Evolutionary conservation across 257 asterid species (phyloP), one percentile per base, ranked within the genome.

Genomic region (Solanum pennellii): DNA sequence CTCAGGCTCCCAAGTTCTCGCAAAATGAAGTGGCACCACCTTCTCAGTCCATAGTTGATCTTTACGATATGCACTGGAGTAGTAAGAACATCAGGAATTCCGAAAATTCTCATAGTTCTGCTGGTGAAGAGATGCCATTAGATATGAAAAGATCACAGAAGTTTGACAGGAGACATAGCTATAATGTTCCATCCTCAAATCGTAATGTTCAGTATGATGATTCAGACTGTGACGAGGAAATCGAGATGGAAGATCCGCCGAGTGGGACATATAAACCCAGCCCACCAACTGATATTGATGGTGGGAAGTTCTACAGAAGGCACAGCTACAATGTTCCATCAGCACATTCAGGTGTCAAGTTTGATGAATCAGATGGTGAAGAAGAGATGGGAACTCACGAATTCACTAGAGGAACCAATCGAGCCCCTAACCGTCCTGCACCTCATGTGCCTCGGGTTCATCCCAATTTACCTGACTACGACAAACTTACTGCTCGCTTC

Each of bases 401-500:
- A 83, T 23, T 83, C 66, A 39, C 77, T 41, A 86, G 80, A 71
- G 91, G 90, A 60, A 74, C 66, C 27, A 83, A 82, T 71, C 87
- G 52, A 62, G 93, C 98, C 31, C 95, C 98, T 13, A 86, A 88
- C 41, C 92, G 94, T 7, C 91, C 92, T 69, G 94, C 98, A 59
- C 96, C 96, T 27, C 93, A 83, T 29, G 86, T 62, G 25, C 93
- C 93, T 31, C 94, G 95, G 10, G 95, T 93, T 88, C 99, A 94
- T 93, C 99, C 97, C 65, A 97, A 93, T 86, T 86, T 97, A 91
- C 99, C 99, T 1, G 99, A 96, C 83, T 96, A 95, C 31, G 98
- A 97, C 13, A 25, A 92, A 9, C 92, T 97, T 59, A 92, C 99
- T 87, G 97, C 99, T 85, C 98, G 99, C 82, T 97, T 97, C 33